Evolutionary conservation across 768 basidiomycete genomes (phyloP).

Genomic region (Gautieria morchelliformis): DNA sequence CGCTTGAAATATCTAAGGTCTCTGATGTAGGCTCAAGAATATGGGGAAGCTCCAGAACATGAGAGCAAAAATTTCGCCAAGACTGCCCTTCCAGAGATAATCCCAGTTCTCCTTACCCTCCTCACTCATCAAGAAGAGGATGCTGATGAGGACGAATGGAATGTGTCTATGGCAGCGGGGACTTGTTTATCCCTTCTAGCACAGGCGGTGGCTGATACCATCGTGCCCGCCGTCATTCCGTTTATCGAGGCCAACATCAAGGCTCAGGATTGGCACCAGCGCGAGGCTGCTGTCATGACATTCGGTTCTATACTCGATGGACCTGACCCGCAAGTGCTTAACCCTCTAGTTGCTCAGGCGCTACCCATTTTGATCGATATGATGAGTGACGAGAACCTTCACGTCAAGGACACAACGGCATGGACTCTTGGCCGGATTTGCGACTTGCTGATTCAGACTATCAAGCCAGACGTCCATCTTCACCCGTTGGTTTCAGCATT

Average conservation of each 20-base stretch:
- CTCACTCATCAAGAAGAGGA: conserved; percentile 93
- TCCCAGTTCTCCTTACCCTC: conserved; percentile 82
- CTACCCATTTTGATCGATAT: conserved; percentile 89
- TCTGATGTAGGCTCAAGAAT: conserved; percentile 64
- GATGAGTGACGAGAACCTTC: conserved; percentile 79
- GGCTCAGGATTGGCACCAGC: conserved; percentile 83
- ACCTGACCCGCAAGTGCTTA: conserved; percentile 79
- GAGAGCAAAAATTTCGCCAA: conserved; percentile 91
- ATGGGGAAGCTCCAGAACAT: conserved; percentile 75
- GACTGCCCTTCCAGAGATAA: conserved; percentile 87
- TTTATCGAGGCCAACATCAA: conserved; percentile 98
- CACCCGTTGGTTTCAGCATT: conserved; percentile 76
- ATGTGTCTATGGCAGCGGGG: conserved; percentile 92
- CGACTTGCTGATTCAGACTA: conserved; percentile 74
- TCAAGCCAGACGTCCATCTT: conserved; percentile 85
- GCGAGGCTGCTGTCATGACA: conserved; percentile 97
- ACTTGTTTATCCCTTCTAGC: conserved; percentile 86
- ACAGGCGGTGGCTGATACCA: conserved; percentile 79
- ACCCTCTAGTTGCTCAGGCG: conserved; percentile 88
- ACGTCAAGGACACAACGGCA: conserved; percentile 94
- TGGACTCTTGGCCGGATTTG: conserved; percentile 97
- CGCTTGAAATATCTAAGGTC: background rate
- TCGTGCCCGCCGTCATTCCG: conserved; percentile 90
- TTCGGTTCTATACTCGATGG: conserved; percentile 98
- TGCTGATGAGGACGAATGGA: conserved; percentile 98